Conservation (phyloP, 2,329 filamentous ascomycete genomes). For the Chaetomium strumarium region DNA sequence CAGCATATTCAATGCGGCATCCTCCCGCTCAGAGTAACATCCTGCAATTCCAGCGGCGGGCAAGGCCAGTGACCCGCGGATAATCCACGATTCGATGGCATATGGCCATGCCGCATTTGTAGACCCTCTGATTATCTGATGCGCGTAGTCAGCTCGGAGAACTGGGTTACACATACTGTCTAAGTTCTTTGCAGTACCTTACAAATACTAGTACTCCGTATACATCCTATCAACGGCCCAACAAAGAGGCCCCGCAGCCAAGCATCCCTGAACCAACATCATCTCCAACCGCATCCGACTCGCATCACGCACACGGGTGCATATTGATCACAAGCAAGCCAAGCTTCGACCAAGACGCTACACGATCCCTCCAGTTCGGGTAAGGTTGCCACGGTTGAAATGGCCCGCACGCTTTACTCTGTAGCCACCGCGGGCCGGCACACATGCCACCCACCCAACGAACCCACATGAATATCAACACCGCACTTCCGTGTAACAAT, state of each 20-base stretch:
- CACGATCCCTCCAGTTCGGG: slow-evolving; percentile 14
- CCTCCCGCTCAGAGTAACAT: not conserved
- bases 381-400: slow-evolving; percentile 15
- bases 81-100: too few relatives aligned
- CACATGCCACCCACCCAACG: not conserved
- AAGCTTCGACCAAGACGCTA: slow-evolving; percentile 12
- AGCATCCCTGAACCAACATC: not conserved
- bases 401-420: not conserved
- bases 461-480: not conserved
- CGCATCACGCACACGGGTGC: not conserved
- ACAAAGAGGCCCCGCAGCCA: not conserved
- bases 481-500: too few relatives aligned
- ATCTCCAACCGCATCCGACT: not conserved
- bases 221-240: too few relatives aligned
- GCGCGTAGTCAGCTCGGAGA: too few relatives aligned
- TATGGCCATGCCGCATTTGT: too few relatives aligned
- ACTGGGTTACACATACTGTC: too few relatives aligned
- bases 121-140: too few relatives aligned
- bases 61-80: too few relatives aligned
- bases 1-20: not conserved
- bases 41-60: not conserved
- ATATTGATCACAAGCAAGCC: slow-evolving; percentile 2
- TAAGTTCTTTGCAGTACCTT: too few relatives aligned
- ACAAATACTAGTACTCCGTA: too few relatives aligned
- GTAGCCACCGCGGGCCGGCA: slow-evolving; percentile 4